These are phyloP conservation scores for Amanita pseudoporphyria DNA, from an alignment of 768 basidiomycete species.

Conservation along the genomic window DNA sequence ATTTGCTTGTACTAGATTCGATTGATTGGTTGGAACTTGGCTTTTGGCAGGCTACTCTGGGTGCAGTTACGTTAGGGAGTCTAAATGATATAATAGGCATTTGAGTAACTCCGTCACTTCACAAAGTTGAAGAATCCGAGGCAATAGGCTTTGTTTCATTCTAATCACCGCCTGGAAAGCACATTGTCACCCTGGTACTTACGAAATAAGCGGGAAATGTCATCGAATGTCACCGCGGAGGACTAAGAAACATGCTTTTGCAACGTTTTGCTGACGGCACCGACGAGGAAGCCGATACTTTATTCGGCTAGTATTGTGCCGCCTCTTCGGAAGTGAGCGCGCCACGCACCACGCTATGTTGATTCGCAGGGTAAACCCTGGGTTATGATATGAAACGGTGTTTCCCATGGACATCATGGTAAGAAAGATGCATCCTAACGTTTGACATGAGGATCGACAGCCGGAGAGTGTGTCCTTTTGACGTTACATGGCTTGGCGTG, in stretches of 20 bases:
- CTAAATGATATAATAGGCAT: not conserved
- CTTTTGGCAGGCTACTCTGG: no score
- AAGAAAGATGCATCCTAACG: not conserved
- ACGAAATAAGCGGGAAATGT: not conserved
- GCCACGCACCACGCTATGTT: not conserved
- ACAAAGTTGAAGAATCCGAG: not conserved
- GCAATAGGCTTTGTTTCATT: not conserved
- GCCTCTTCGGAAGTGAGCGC: not conserved
- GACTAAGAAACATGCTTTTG: not conserved
- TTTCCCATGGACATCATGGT: not conserved
- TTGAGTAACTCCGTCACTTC: not conserved
- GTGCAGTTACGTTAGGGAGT: no score
- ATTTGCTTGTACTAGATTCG: no score
- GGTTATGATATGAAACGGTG: no score
- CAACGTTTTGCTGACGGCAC: conserved; percentile 1
- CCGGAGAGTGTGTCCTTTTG: not conserved
- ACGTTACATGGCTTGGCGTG: not conserved
- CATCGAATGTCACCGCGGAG: not conserved
- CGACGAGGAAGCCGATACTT: not conserved
- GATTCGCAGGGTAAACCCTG: not conserved
- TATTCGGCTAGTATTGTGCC: not conserved
- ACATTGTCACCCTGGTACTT: not conserved
- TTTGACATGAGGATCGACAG: not conserved
- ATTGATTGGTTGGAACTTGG: no score
- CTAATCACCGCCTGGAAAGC: not conserved